Percentiles rank a stretch among this genome's conserved stretches.
Conservation (phyloP, 108 stramenopile species). For the Nitzschia sp. region DNA sequence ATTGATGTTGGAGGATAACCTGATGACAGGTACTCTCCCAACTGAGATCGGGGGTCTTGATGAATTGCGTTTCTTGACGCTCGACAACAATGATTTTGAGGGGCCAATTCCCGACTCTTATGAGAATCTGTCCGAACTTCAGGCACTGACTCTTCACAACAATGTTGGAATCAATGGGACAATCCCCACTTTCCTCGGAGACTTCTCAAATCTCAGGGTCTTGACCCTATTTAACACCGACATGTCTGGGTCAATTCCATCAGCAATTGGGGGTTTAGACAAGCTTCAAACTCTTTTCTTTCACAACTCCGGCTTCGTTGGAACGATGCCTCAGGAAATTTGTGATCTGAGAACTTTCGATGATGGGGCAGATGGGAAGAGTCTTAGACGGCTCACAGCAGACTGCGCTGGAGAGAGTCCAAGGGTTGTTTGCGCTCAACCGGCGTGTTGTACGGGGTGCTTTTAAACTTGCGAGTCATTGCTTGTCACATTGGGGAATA, state of each 20-base stretch:
- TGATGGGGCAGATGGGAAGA: conserved; percentile 10
- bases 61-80: conserved; percentile 21
- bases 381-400: conserved; percentile 22
- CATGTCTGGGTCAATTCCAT: conserved; percentile 35
- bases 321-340: conserved; percentile 46
- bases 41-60: conserved; percentile 32
- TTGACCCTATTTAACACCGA: conserved; percentile 35
- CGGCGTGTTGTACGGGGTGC: conserved; percentile 38
- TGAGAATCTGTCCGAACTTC: conserved; percentile 7
- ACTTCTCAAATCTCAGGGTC: conserved; percentile 22
- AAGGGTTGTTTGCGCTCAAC: conserved; percentile 23
- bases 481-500: too few relatives aligned
- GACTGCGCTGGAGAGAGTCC: conserved; percentile 34
- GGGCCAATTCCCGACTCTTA: conserved; percentile 39
- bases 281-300: conserved; percentile 31
- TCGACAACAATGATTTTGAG: conserved; percentile 34
- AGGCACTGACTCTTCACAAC: conserved; percentile 25
- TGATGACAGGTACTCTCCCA: conserved; percentile 34
- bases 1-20: conserved; percentile 35
- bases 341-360: conserved; percentile 32
- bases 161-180: conserved; percentile 40
- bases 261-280: conserved; percentile 30
- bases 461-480: conserved; percentile 3
- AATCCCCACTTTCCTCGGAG: conserved; percentile 38
- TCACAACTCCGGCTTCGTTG: conserved; percentile 30